Evolutionary conservation across 2,329 filamentous ascomycete genomes (phyloP).

Genomic region (Kalaharituber pfeilii): DNA sequence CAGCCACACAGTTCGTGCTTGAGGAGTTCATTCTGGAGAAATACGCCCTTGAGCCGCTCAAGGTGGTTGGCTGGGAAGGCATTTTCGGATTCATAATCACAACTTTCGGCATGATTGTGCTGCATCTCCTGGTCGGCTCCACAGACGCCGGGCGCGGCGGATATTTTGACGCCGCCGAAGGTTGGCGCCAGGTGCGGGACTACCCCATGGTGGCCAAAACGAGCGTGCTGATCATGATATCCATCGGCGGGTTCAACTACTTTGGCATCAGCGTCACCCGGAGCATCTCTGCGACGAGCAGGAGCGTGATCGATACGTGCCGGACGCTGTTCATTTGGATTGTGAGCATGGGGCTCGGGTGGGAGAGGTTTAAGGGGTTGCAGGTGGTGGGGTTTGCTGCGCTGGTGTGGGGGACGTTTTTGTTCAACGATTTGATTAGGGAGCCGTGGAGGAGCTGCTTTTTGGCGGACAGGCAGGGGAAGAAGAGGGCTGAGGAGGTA

Average conservation of each 20-base stretch:
- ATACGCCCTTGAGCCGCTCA: conserved; percentile 65
- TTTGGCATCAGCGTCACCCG: conserved; percentile 90
- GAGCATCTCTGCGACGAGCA: conserved; percentile 73
- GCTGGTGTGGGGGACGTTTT: conserved; percentile 87
- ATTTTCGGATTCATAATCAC: conserved; percentile 77
- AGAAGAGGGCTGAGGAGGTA: conserved; percentile 20
- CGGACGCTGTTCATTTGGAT: conserved; percentile 97
- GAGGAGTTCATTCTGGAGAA: conserved; percentile 83
- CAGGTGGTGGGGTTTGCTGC: conserved; percentile 78
- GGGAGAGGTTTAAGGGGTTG: conserved; percentile 96
- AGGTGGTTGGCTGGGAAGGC: conserved; percentile 91
- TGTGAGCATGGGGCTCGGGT: conserved; percentile 76
- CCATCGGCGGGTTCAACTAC: conserved; percentile 97
- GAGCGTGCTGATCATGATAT: conserved; percentile 86
- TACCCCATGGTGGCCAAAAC: conserved; percentile 55
- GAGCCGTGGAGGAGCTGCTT: conserved; percentile 58
- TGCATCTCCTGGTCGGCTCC: conserved; percentile 60
- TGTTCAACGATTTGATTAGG: conserved; percentile 87
- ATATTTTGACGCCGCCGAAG: conserved; percentile 80
- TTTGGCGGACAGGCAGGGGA: conserved; percentile 38
- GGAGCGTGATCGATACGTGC: conserved; percentile 94
- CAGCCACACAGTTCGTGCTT: conserved; percentile 84
- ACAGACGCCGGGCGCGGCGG: conserved; percentile 58
- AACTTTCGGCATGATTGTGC: conserved; percentile 55
- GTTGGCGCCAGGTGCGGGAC: conserved; percentile 60